These are phyloP conservation scores for Gautieria morchelliformis DNA, from an alignment of 768 basidiomycete species.

Conservation along the genomic window DNA sequence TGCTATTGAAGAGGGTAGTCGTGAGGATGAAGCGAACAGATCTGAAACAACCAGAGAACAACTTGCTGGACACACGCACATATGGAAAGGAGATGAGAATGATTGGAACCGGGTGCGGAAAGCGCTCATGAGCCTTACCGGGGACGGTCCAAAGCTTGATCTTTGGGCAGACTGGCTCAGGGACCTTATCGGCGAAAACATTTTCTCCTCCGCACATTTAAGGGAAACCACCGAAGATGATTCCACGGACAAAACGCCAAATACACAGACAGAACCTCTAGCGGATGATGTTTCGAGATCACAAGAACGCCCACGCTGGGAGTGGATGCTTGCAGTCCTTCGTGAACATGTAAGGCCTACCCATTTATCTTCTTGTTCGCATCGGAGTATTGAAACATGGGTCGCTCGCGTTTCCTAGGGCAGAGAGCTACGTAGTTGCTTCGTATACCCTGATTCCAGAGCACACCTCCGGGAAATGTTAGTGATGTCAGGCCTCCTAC, in stretches of 20 bases:
- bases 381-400: background rate
- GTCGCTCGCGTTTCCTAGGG: slow-evolving; percentile 31
- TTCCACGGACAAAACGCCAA: background rate
- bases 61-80: slow-evolving; percentile 21
- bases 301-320: slow-evolving; percentile 15
- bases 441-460: slow-evolving; percentile 71
- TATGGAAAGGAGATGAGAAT: slow-evolving; percentile 47
- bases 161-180: slow-evolving; percentile 68
- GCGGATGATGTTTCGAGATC: background rate
- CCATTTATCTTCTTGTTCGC: background rate
- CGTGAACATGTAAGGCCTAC: slow-evolving; percentile 46
- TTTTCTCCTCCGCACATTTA: background rate
- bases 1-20: background rate
- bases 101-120: slow-evolving; percentile 54
- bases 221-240: background rate
- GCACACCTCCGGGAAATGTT: slow-evolving; percentile 54
- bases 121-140: slow-evolving; percentile 42
- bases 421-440: slow-evolving; percentile 42
- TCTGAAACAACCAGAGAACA: slow-evolving; percentile 11
- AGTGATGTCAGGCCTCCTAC: slow-evolving; percentile 31
- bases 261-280: slow-evolving; percentile 8
- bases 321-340: slow-evolving; percentile 43
- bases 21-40: background rate
- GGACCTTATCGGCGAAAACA: slow-evolving; percentile 16
- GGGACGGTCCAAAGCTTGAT: slow-evolving; percentile 69